Base-by-base conservation (phyloP, 768 basidiomycete species). In the Hericium erinaceus region DNA sequence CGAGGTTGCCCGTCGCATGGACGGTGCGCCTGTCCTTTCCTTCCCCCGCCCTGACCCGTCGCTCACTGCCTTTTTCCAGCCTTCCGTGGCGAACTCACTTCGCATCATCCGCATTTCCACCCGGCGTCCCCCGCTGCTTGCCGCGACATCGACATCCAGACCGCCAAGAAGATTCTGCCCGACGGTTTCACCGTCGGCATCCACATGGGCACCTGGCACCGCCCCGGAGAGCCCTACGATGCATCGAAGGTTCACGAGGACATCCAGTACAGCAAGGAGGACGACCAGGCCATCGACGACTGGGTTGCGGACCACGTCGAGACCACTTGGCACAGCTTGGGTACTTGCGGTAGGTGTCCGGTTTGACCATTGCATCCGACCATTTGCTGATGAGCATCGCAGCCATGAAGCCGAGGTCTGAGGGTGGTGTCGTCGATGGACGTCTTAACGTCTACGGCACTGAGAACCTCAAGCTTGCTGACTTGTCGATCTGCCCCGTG, bases 261-360 rank as follows among this genome's bases (percentile, higher is more conserved):
- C 58, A 79, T 87, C 72, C 75, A 79, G 66, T 88, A 87, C 71
- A 77, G 75, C 49, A 72, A 76, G 61, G 84, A 87, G 52, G 85
- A 87, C 68, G 84, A 87, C 70, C 69, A 80, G 66, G 84, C 83
- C 41, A 88, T 87, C 64, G 85, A 87, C 64, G 78, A 85, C 61
- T 86, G 84, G 84, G 71, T 84, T 59, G 70, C 82, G 55, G 73
- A 84, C 68, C 83, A 86, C 67, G 85, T 87, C 64, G 85, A 86
- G 75, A 86, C 85, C 10, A 87, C 84, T 57, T 87, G 85, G 85
- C 85, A 87, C 75, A 83, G 80, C 67, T 74, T 86, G 53, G 83
- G 81, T 67, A 68, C 64, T 67, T 68, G 55, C 55, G 28, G 16
- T 58, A 18, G 20, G 40, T 48, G 22, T n/a, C 24, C 4, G 41